Evolutionary conservation across 306 rosid species (phyloP), one percentile per base, ranked within the genome.

Genomic region (Begonia masoniana): DNA sequence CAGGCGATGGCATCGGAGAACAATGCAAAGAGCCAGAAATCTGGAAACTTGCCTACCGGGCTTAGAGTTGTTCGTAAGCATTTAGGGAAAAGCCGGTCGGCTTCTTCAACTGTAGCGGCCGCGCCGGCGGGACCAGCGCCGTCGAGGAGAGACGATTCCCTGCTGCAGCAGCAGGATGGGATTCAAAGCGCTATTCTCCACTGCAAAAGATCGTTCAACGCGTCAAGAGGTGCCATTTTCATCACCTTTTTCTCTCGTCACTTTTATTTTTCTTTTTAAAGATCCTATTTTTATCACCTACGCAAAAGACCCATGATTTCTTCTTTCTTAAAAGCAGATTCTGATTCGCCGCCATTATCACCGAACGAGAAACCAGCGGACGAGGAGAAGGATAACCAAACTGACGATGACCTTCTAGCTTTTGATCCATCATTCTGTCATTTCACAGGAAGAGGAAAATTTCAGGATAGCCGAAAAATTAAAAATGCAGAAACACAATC

Each of bases 161-260:
- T 92, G 42, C 62, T 86, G 68, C 94, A 83, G 74, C 99, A 92
- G 45, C 96, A 92, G 62, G 99, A 92, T 64, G 95, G 88, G 21
- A 92, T 92, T 68, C 99, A 92, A 56, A 78, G 99, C 47, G 99
- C 99, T 64, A 92, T 92, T 60, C 71, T 92, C 49, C 99, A 92
- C 56, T 92, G 99, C 82, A 92, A 92, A 69, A 79, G 85, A 13
- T 86, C 99, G 56, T 92, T 92, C 82, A 81, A 83, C 63, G 94
- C 93, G 1, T 74, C 80, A 0, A 68, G 83, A 79, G 95, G 97
- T 45, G 66, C 4, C 21, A 5, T 2, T 54, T 13, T 10, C 58
- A 4, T n/a, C 6, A 24, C 21, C 54, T 31, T 31, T 31, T 31
- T 31, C 39, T 31, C 39, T 31, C 39, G 39, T 31, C 39, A 31